A percentile compares a stretch with the other conserved stretches of the same genome.
These are phyloP conservation scores for Lodderomyces pseudojiufengensis DNA, from an alignment of 1,139 yeast genomes.

Conservation along the genomic window DNA sequence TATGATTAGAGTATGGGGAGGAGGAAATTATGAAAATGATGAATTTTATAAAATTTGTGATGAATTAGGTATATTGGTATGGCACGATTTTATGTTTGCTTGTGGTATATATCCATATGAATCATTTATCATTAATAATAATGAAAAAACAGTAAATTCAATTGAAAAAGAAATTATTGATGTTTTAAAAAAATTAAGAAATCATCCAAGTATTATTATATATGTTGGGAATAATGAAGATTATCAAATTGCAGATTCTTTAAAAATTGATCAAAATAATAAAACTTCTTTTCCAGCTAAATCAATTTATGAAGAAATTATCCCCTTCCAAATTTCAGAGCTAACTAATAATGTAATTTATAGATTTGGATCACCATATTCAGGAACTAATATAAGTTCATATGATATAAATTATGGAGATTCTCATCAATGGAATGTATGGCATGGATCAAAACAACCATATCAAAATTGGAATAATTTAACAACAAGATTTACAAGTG, in stretches of 20 bases:
- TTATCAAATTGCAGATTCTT: slow-evolving; percentile 39
- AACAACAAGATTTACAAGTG: slow-evolving; percentile 43
- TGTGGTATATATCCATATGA: slow-evolving; percentile 46
- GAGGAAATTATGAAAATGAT: slow-evolving; percentile 44
- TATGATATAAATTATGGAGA: slow-evolving; percentile 39
- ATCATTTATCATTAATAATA: slow-evolving; percentile 19
- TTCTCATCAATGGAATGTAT: slow-evolving; percentile 48
- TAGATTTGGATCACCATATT: slow-evolving; percentile 42
- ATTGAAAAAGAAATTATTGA: slow-evolving; percentile 26
- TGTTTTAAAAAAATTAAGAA: slow-evolving; percentile 36
- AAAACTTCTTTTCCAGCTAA: slow-evolving; percentile 38
- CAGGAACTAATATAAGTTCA: slow-evolving; percentile 26
- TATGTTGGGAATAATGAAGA: slow-evolving; percentile 48
- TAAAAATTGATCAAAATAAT: slow-evolving; percentile 25
- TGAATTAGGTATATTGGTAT: slow-evolving; percentile 37
- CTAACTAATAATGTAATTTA: slow-evolving; percentile 28
- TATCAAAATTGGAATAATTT: slow-evolving; percentile 41
- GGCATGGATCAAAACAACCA: slow-evolving; percentile 44
- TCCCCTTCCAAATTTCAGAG: slow-evolving; percentile 28
- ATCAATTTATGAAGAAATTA: slow-evolving; percentile 31
- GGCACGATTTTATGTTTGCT: slow-evolving; percentile 55
- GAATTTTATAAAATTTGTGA: slow-evolving; percentile 43
- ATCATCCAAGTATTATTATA: slow-evolving; percentile 31
- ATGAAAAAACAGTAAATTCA: slow-evolving; percentile 25
- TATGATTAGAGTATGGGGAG: slow-evolving; percentile 49